These are phyloP conservation scores for Taiozyma sp. DNA, from an alignment of 1,139 yeast genomes.

Conservation along the genomic window DNA sequence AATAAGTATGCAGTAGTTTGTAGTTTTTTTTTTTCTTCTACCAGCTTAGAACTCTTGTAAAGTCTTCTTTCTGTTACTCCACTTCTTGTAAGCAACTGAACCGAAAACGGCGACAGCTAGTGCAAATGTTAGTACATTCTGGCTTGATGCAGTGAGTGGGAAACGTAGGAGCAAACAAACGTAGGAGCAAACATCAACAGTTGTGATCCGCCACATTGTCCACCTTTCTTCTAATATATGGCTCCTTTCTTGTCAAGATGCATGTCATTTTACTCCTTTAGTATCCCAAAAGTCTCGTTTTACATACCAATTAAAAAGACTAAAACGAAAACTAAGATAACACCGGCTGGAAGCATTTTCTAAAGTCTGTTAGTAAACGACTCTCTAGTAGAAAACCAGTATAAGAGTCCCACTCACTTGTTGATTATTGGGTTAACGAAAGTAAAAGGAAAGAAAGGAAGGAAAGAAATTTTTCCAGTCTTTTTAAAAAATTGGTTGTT, in stretches of 20 bases:
- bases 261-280: too few species aligned
- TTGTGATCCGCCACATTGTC: too few species aligned
- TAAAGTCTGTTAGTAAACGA: not conserved
- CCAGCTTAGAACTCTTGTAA: slow-evolving; percentile 32
- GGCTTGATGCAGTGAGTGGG: too few species aligned
- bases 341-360: slow-evolving; percentile 47
- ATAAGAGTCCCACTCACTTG: not conserved
- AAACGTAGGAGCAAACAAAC: too few species aligned
- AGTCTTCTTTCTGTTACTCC: slow-evolving; percentile 33
- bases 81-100: slow-evolving; percentile 27
- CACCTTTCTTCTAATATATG: too few species aligned
- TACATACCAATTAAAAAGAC: slow-evolving; percentile 38
- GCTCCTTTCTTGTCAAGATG: too few species aligned
- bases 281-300: not conserved
- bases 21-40: not conserved
- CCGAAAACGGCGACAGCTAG: slow-evolving; percentile 23
- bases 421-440: not conserved
- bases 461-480: not conserved
- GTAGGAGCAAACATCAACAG: too few species aligned
- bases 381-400: not conserved
- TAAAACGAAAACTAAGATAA: slow-evolving; percentile 44
- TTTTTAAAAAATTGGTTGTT: not conserved
- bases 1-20: not conserved
- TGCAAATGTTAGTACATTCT: not conserved
- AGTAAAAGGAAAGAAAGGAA: not conserved